These are phyloP conservation scores for Colletotrichum horii DNA, from an alignment of 2,329 filamentous ascomycete genomes.

Conservation along the genomic window DNA sequence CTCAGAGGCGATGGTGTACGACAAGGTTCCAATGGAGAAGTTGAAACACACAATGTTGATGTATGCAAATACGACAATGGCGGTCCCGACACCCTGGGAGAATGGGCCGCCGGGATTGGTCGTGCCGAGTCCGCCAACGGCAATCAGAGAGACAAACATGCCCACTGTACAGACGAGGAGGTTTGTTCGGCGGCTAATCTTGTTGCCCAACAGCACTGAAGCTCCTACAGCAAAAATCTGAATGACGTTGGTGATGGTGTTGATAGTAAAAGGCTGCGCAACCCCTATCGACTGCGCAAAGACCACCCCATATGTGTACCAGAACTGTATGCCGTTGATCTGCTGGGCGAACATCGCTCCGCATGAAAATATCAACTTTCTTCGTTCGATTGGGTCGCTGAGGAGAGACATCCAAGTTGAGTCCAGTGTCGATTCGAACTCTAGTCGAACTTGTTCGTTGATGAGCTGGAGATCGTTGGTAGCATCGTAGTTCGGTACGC, in stretches of 20 bases:
- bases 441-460: not conserved
- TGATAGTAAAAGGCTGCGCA: slow-evolving; percentile 44
- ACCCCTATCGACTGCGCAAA: slow-evolving; percentile 46
- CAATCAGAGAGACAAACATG: slow-evolving; percentile 44
- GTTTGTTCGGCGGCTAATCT: slow-evolving; percentile 40
- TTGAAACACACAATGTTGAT: slow-evolving; percentile 50
- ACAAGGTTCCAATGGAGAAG: slow-evolving; percentile 47
- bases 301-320: slow-evolving; percentile 44
- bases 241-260: slow-evolving; percentile 45
- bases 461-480: not conserved
- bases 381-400: slow-evolving; percentile 45
- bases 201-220: slow-evolving; percentile 45
- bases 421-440: not conserved
- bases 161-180: slow-evolving; percentile 38
- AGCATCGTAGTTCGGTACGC: slow-evolving; percentile 33
- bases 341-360: slow-evolving; percentile 47
- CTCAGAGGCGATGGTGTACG: slow-evolving; percentile 48
- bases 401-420: slow-evolving; percentile 37
- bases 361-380: slow-evolving; percentile 46
- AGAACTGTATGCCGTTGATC: slow-evolving; percentile 50
- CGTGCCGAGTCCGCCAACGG: slow-evolving; percentile 43
- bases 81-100: slow-evolving; percentile 35
- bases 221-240: slow-evolving; percentile 45
- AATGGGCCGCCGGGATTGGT: slow-evolving; percentile 30
- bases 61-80: slow-evolving; percentile 45